Conservation (phyloP, 2,329 filamentous ascomycete genomes). For the Hirsutella rhossiliensis region DNA sequence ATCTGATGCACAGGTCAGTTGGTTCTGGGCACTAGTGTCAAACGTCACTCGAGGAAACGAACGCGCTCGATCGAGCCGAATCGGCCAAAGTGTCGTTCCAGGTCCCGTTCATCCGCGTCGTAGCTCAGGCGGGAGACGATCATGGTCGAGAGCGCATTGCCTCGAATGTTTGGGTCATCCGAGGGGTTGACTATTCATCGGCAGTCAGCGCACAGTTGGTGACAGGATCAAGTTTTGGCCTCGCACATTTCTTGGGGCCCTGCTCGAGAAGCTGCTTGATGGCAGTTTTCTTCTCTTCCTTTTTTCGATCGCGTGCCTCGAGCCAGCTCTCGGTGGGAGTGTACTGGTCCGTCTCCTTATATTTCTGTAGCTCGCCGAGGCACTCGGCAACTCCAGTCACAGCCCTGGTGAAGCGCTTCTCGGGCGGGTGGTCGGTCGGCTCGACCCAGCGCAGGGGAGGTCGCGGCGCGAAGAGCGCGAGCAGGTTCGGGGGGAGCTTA, state of each 20-base stretch:
- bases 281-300: slow-evolving; percentile 63
- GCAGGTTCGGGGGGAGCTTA: slow-evolving; percentile 83
- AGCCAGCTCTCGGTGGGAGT: slow-evolving; percentile 87
- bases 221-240: slow-evolving; percentile 1
- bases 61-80: slow-evolving; percentile 92
- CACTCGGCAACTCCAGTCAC: slow-evolving; percentile 66
- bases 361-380: slow-evolving; percentile 60
- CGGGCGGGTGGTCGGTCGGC: slow-evolving; percentile 69
- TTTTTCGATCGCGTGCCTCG: slow-evolving; percentile 72
- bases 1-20: slow-evolving; percentile 43
- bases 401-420: slow-evolving; percentile 63
- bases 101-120: slow-evolving; percentile 75
- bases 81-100: slow-evolving; percentile 86
- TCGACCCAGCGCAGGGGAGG: slow-evolving; percentile 84
- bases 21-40: neutral
- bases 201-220: neutral
- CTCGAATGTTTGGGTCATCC: slow-evolving; percentile 78
- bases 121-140: slow-evolving; percentile 88
- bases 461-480: slow-evolving; percentile 89
- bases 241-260: slow-evolving; percentile 50
- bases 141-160: slow-evolving; percentile 89
- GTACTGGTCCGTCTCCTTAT: slow-evolving; percentile 67
- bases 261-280: slow-evolving; percentile 53
- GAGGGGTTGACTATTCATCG: slow-evolving; percentile 56
- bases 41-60: slow-evolving; percentile 18